A percentile compares a stretch with the other conserved stretches of the same genome.
Evolutionary conservation across 139 green algal genomes (phyloP).

Genomic region (Coelastrella sp.): DNA sequence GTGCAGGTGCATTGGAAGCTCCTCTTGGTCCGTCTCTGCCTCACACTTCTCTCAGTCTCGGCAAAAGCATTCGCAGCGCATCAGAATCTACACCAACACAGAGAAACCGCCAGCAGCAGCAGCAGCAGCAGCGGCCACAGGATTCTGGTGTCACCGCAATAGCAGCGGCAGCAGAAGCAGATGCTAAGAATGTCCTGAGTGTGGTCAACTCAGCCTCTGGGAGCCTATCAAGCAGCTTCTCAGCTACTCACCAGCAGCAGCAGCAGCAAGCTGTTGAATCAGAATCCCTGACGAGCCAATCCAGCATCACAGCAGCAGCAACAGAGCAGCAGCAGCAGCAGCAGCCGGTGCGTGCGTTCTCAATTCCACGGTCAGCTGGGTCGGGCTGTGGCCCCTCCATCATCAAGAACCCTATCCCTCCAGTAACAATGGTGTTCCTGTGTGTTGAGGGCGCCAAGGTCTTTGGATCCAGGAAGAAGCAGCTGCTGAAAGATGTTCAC

Average conservation of each 20-base stretch:
- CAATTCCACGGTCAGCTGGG: background rate
- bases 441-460: conserved; percentile 30
- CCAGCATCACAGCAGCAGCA: background rate
- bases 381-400: background rate
- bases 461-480: background rate
- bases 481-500: conserved; percentile 30
- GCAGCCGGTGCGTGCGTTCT: background rate
- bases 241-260: background rate
- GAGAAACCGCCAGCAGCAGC: background rate
- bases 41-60: background rate
- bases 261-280: background rate
- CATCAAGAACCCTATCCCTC: conserved; percentile 11
- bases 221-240: background rate
- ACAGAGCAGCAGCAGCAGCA: conserved; percentile 24
- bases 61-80: background rate
- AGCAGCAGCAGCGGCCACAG: background rate
- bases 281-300: background rate
- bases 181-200: background rate
- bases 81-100: background rate
- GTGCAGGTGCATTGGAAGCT: conserved; percentile 21
- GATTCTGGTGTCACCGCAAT: background rate
- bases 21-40: background rate
- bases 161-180: conserved; percentile 6
- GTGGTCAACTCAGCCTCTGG: background rate
- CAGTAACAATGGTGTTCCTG: conserved; percentile 47